Conservation (phyloP, 352 stramenopile species). For the Detonula confervacea region DNA sequence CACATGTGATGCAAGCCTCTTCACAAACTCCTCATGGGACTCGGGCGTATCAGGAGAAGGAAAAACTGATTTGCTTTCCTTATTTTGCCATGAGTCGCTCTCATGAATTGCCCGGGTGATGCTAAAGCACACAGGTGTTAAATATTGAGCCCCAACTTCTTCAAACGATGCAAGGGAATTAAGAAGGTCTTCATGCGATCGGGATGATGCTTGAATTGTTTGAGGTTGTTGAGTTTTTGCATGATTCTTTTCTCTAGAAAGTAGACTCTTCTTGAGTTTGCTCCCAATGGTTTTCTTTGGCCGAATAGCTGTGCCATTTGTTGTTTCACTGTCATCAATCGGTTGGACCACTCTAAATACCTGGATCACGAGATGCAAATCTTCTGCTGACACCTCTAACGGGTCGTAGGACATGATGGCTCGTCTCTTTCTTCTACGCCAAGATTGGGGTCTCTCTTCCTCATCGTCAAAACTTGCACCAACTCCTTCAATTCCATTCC, state of each 20-base stretch:
- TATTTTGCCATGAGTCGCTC: conserved; percentile 1
- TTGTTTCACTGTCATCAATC: not conserved
- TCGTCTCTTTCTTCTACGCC: conserved; percentile 49
- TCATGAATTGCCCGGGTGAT: conserved; percentile 54
- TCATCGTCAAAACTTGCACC: conserved; percentile 22
- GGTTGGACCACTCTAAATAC: conserved; percentile 19
- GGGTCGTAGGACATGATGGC: conserved; percentile 79
- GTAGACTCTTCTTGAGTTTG: not conserved
- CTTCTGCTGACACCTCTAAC: conserved; percentile 22
- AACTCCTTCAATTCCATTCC: conserved; percentile 54
- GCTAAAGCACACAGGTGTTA: conserved; percentile 74
- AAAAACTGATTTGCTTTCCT: conserved; percentile 60
- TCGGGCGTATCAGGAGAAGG: conserved; percentile 53
- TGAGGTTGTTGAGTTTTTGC: not conserved
- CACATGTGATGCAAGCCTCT: conserved; percentile 32
- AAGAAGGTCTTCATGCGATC: not conserved
- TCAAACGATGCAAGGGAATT: conserved; percentile 37
- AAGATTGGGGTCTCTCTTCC: conserved; percentile 41
- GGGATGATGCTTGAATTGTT: not conserved
- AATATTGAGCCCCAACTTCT: conserved; percentile 60
- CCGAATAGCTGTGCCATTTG: not conserved
- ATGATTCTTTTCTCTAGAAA: conserved; percentile 3
- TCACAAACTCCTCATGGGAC: conserved; percentile 75
- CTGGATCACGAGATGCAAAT: conserved; percentile 56
- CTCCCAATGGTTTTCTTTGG: conserved; percentile 15